Base-by-base conservation (phyloP, 371 early-diverging fungal species). In the Mortierella sp. region DNA sequence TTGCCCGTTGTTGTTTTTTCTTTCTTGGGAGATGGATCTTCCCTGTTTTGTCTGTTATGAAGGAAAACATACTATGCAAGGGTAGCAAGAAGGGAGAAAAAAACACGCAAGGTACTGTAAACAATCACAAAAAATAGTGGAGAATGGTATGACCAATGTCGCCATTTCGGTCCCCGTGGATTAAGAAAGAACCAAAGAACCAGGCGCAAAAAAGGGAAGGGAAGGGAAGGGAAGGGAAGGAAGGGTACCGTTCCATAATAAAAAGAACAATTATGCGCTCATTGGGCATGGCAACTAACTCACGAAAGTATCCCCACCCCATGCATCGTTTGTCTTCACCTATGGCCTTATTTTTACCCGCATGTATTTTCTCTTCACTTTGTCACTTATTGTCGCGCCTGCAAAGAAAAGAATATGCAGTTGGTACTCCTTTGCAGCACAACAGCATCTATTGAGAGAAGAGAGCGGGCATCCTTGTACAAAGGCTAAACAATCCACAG, bases 131-230 rank as follows among this genome's bases (percentile, higher is more conserved):
- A 60, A 8, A 10, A 26, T 5, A 31, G 16, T 28, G 34, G 8
- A 26, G 16, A 60, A 60, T 5, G n/a, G n/a, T 4, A 55, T 6
- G 55, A n/a, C 6, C 55, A n/a, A 55, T n/a, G 21, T 55, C 68
- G 68, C 68, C 68, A 68, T 68, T 38, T 42, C 38, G 68, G 68
- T 68, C 44, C 42, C 24, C 68, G 24, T 42, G 68, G 42, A 68
- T 34, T 26, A 31, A 65, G n/a, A 38, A 38, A 24, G 14, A 38
- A 38, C 5, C 42, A 38, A 68, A 38, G 19, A 11, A 68, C 50
- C 24, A 38, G 68, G 42, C 42, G 68, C 68, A 38, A 42, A 38
- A 42, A 34, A 28, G n/a, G n/a, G 31, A 68, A 10, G 34, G 19
- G 34, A 31, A 34, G 28, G 8, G 24, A 57, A 31, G 31, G 7